Evolutionary conservation across 192 early-diverging fungal species (phyloP), one percentile per base, ranked within the genome.

Genomic region (Pecoramyces ruminantium): DNA sequence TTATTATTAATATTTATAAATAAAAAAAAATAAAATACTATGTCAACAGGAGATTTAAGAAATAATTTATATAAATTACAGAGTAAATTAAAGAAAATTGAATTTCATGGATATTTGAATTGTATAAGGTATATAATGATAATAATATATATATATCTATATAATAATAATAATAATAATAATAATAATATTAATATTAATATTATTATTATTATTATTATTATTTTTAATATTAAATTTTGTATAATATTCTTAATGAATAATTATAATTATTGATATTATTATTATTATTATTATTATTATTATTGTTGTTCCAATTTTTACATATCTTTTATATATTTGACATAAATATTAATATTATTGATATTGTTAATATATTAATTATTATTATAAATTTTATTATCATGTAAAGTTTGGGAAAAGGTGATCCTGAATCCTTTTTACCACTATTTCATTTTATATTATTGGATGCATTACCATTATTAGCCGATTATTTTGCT

Each of bases 371-470:
- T n/a, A n/a, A n/a, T n/a, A n/a, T n/a, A n/a, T n/a, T n/a, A n/a
- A n/a, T n/a, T n/a, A n/a, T n/a, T n/a, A n/a, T n/a, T n/a, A n/a
- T n/a, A n/a, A n/a, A n/a, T n/a, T n/a, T n/a, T n/a, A n/a, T n/a
- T n/a, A n/a, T 29, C 14, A 11, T 79, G 18, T 25, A 25, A 18
- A 34, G 38, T 79, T 81, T 80, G 28, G 28, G 28, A 79, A 82
- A 82, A 77, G 90, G 90, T n/a, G 84, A 86, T 25, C 88, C 90
- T 1, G 78, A 78, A 15, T 79, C 85, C 11, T 87, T 88, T 80
- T 86, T 91, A 27, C 90, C 89, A 40, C 40, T 91, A 16, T 81
- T 91, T n/a, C 89, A 91, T 83, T 87, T 83, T 82, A 84, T 88
- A 17, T 84, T 91, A 21, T 88, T 91, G 67, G 85, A 90, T 67